Evolutionary conservation across 352 stramenopile species (phyloP), one percentile per base, ranked within the genome.

Genomic region (Aphanomyces astaci): DNA sequence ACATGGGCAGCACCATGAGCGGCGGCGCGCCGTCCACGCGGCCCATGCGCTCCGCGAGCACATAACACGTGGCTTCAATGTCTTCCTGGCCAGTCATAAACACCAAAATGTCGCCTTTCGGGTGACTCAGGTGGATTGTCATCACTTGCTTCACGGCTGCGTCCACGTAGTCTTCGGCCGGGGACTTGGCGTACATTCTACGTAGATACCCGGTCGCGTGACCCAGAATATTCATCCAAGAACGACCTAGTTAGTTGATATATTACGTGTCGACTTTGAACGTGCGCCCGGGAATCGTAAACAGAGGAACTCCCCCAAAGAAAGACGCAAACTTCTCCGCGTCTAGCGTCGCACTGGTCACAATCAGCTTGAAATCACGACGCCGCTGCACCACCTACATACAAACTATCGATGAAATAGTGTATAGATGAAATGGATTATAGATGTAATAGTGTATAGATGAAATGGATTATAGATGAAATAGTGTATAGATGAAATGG

Each of bases 31-130:
- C 90, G 32, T 95, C 92, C 15, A 99, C 75, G 51, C 95, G 92
- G 19, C 83, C 87, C 80, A 99, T 98, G n/a, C 96, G 93, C 64
- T 98, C 93, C 13, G 94, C 92, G 2, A 99, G 66, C 27, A 99
- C 86, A 64, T 87, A 96, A 71, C 93, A 98, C 13, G 90, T 96
- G 9, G 92, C 87, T 64, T 99, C 97, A 73, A 99, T 99, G 72
- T 99, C 97, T 78, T 99, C 96, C 78, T 99, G 97, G 5, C 97
- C 97, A 1, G 97, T 99, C 96, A 99, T 99, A 74, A 99, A 99
- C 43, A 99, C 95, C 4, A 99, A 73, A 67, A 99, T 96, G 77
- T 99, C 97, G 45, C 97, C 97, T 11, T 94, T 90, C 17, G 94
- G 94, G 55, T 96, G 91, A 40, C 95, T 98, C 53, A 99, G 86